Percentiles rank a stretch among this genome's conserved stretches.
phyloP scores from a whole-genome alignment of 2,329 filamentous ascomycete species.

The Chaetomium sp. region DNA sequence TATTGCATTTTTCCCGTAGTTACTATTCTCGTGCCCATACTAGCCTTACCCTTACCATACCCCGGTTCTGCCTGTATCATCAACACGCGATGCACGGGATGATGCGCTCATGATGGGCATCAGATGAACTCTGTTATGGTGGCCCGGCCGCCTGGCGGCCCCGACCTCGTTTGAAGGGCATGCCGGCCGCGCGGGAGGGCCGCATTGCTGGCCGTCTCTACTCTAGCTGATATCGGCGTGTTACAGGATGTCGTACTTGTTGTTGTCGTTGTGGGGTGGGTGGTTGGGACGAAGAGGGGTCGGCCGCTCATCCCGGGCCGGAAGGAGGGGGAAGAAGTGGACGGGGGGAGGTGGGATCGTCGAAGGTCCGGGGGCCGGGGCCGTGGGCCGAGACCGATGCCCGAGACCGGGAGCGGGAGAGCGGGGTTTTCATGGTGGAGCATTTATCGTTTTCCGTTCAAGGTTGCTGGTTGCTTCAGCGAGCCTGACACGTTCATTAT shows the following conservation, averaged over 20 bases:
- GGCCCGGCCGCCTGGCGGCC: neutral
- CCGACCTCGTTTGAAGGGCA: too few species aligned
- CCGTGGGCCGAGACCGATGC: too few species aligned
- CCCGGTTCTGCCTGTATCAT: neutral
- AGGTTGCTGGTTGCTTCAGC: too few species aligned
- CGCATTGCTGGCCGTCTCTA: neutral
- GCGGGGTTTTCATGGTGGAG: neutral
- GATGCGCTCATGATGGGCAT: conserved; percentile 1
- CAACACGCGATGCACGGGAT: neutral
- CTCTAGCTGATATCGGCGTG: neutral
- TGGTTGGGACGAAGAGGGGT: neutral
- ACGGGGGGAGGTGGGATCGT: too few species aligned
- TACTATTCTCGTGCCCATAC: neutral
- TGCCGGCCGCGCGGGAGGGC: neutral
- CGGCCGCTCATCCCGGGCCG: too few species aligned
- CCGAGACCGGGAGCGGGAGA: too few species aligned
- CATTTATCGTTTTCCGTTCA: neutral
- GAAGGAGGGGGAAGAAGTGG: too few species aligned
- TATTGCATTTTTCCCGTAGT: neutral
- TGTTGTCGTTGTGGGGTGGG: neutral
- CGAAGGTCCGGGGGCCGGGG: too few species aligned
- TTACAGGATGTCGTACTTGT: neutral
- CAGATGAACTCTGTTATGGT: neutral
- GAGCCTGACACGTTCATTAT: too few species aligned
- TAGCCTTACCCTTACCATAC: neutral